Evolutionary conservation across 805 yeast genomes (phyloP), one percentile per base, ranked within the genome.

Genomic region (Sungouiozyma ichnusensis): DNA sequence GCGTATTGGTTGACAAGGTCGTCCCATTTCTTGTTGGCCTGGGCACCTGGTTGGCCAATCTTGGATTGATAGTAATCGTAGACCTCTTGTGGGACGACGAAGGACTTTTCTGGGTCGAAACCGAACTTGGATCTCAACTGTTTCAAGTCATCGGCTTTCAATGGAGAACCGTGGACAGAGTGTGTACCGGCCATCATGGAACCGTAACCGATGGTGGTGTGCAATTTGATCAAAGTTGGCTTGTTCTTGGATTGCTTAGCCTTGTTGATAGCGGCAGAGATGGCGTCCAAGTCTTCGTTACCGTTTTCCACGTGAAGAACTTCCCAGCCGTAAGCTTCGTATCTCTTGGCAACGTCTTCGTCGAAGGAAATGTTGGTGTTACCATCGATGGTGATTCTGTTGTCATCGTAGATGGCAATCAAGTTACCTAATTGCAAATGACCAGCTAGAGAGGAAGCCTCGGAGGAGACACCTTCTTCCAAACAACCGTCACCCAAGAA

Each of bases 401-500:
- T 90, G 73, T 86, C 95, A 65, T 90, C 98, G 79, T 90, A 92
- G 70, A 90, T 79, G 47, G 90, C 87, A 66, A 92, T 85, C 71
- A 90, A 77, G 73, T 87, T 88, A 65, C 84, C 85, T 65, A 92
- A 79, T 73, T 86, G 76, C 67, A 90, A 74, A 70, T 90, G 97
- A 58, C 98, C 98, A 49, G 98, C 98, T 47, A 88, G 69, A 33
- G 97, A 90, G 54, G 77, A 76, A 42, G 97, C 94, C 74, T 90
- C 98, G 45, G 92, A 77, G 47, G 97, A 77, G 49, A 90, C 86
- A 77, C 98, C 98, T 74, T 90, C 98, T 87, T 81, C 83, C 73
- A 90, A 73, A 73, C 97, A 92, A 55, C 97, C 98, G 58, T 90
- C 98, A 71, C 98, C 98, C 45, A 85, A 68, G 72, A 92, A 79